Percentiles rank a stretch among this genome's conserved stretches.
phyloP scores from a whole-genome alignment of 768 basidiomycete genomes.

The Cyathus striatus region DNA sequence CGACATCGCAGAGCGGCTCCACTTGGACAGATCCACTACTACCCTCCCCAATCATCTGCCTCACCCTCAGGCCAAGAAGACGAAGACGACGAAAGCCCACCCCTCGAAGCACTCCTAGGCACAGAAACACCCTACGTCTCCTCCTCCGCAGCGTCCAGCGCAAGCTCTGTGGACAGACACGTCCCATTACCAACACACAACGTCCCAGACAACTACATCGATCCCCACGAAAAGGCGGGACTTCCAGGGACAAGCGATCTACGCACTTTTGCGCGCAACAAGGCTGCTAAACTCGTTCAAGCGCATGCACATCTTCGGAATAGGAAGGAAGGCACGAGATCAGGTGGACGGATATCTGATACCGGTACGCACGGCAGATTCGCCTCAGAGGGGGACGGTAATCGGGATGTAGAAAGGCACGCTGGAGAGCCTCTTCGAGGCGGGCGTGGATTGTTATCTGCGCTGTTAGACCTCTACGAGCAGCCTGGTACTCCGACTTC shows the following conservation, averaged over 20 bases:
- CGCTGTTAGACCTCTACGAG: slow-evolving; percentile 3
- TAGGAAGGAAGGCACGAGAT: background rate
- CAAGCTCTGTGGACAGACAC: slow-evolving; percentile 6
- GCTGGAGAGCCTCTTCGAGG: background rate
- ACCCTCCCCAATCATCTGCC: slow-evolving; percentile 17
- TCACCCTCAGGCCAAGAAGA: slow-evolving; percentile 7
- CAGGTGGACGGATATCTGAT: background rate
- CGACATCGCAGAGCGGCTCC: slow-evolving; percentile 31
- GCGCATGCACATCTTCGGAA: slow-evolving; percentile 19
- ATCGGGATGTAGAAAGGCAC: background rate
- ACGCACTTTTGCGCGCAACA: slow-evolving; percentile 16
- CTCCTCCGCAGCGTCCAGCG: background rate
- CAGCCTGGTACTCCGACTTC: slow-evolving; percentile 8
- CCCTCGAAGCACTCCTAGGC: no score
- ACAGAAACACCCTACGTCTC: background rate
- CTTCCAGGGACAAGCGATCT: slow-evolving; percentile 34
- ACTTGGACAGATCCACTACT: slow-evolving; percentile 19
- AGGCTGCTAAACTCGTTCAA: slow-evolving; percentile 36
- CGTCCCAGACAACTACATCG: slow-evolving; percentile 54
- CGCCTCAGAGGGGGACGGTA: background rate
- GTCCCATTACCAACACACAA: slow-evolving; percentile 22
- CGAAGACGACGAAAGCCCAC: no score
- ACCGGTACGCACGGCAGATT: background rate
- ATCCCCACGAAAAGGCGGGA: slow-evolving; percentile 59
- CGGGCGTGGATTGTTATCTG: slow-evolving; percentile 1